Percentiles rank a stretch among this genome's conserved stretches.
These are phyloP conservation scores for Acacia pycnantha DNA, from an alignment of 331 rosid species.

Conservation along the genomic window DNA sequence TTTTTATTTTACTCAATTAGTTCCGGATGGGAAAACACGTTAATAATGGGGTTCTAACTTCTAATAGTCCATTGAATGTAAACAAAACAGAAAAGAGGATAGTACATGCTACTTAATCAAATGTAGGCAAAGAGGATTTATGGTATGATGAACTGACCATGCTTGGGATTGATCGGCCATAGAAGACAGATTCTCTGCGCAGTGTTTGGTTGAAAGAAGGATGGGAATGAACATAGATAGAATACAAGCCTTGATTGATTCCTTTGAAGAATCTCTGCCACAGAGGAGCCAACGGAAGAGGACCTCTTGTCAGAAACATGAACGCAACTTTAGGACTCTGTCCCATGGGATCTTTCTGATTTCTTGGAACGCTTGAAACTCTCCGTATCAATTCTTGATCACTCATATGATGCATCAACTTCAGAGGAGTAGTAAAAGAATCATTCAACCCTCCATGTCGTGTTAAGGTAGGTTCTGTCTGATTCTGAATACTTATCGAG, in stretches of 20 bases:
- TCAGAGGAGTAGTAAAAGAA: slow-evolving; percentile 29
- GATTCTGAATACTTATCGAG: background rate
- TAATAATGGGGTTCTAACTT: background rate
- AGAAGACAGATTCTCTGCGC: slow-evolving; percentile 43
- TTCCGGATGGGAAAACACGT: background rate
- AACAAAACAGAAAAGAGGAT: background rate
- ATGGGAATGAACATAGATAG: slow-evolving; percentile 62
- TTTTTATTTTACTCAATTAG: background rate
- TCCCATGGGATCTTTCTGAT: slow-evolving; percentile 28
- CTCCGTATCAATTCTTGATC: slow-evolving; percentile 74
- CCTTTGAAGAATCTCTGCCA: slow-evolving; percentile 78
- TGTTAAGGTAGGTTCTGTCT: background rate
- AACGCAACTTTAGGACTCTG: slow-evolving; percentile 65
- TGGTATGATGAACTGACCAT: slow-evolving; percentile 45
- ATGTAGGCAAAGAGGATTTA: background rate
- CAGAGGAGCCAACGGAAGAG: slow-evolving; percentile 55
- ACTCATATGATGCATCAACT: slow-evolving; percentile 54
- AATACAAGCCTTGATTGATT: slow-evolving; percentile 44
- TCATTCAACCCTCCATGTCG: slow-evolving; percentile 31
- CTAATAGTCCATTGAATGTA: background rate
- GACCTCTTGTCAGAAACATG: slow-evolving; percentile 70
- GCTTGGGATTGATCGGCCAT: slow-evolving; percentile 69
- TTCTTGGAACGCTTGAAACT: slow-evolving; percentile 51
- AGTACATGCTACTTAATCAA: background rate
- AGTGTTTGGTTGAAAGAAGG: slow-evolving; percentile 51